phyloP scores from a whole-genome alignment of 306 rosid genomes.

The Vigna angularis region DNA sequence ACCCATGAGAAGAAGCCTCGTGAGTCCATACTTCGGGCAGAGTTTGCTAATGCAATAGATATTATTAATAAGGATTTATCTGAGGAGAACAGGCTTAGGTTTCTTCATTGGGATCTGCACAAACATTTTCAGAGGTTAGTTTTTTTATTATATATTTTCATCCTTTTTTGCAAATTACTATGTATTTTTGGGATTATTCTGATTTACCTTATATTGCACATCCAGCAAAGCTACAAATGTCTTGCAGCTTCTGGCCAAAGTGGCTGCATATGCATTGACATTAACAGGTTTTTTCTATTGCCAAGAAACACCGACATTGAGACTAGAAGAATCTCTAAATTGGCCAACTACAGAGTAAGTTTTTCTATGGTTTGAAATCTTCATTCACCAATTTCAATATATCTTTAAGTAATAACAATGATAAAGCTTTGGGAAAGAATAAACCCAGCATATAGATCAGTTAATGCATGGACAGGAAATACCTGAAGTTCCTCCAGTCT shows the following conservation, averaged over 20 bases:
- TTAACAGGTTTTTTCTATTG: constrained; percentile 83
- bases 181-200: constrained; percentile 33
- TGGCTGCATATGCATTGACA: constrained; percentile 77
- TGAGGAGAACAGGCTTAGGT: constrained; percentile 71
- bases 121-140: constrained; percentile 63
- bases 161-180: constrained; percentile 16
- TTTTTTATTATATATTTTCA: constrained; percentile 20
- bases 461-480: constrained; percentile 37
- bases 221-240: constrained; percentile 90
- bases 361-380: constrained; percentile 38
- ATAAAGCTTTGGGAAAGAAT: constrained; percentile 10
- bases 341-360: constrained; percentile 69
- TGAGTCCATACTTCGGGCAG: constrained; percentile 83
- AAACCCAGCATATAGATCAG: background rate
- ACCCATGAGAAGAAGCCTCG: constrained; percentile 92
- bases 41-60: constrained; percentile 91
- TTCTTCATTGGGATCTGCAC: constrained; percentile 97
- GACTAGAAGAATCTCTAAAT: constrained; percentile 53
- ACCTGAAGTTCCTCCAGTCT: constrained; percentile 10
- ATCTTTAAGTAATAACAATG: constrained; percentile 14
- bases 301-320: constrained; percentile 66
- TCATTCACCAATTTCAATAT: constrained; percentile 18
- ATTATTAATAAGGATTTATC: constrained; percentile 74
- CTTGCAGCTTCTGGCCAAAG: constrained; percentile 71
- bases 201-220: constrained; percentile 43